phyloP scores from a whole-genome alignment of 441 rosid species.

The Populus trichocarpa region DNA sequence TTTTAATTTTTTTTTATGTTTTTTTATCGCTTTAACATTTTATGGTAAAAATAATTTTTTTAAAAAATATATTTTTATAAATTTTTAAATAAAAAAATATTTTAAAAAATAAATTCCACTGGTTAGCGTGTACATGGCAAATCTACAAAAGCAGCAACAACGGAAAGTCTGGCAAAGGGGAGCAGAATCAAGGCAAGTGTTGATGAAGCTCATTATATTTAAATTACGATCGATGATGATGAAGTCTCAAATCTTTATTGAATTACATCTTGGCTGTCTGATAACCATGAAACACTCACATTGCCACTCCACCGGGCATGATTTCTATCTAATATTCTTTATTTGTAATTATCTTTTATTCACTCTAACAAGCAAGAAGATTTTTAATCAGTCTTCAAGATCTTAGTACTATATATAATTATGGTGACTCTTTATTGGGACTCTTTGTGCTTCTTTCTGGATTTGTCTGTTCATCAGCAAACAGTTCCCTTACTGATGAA shows the following conservation, averaged over 20 bases:
- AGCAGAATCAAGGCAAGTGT: not conserved
- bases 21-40: too few relatives aligned
- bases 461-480: constrained; percentile 20
- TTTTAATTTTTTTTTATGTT: too few relatives aligned
- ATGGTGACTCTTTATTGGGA: not conserved
- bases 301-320: not conserved
- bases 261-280: not conserved
- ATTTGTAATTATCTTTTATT: not conserved
- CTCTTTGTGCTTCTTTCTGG: not conserved
- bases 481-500: constrained; percentile 10
- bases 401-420: too few relatives aligned
- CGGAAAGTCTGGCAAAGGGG: not conserved
- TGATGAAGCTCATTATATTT: not conserved
- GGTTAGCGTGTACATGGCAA: not conserved
- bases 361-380: constrained; percentile 1
- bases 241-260: not conserved
- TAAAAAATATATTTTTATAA: too few relatives aligned
- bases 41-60: too few relatives aligned
- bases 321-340: not conserved
- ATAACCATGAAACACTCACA: constrained; percentile 4
- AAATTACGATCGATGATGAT: not conserved
- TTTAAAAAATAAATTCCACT: too few relatives aligned
- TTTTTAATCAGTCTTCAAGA: not conserved
- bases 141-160: not conserved
- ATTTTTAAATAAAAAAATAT: too few relatives aligned